A percentile compares a stretch with the other conserved stretches of the same genome.
Conservation (phyloP, 805 yeast species). For the Saturnispora sekii region DNA sequence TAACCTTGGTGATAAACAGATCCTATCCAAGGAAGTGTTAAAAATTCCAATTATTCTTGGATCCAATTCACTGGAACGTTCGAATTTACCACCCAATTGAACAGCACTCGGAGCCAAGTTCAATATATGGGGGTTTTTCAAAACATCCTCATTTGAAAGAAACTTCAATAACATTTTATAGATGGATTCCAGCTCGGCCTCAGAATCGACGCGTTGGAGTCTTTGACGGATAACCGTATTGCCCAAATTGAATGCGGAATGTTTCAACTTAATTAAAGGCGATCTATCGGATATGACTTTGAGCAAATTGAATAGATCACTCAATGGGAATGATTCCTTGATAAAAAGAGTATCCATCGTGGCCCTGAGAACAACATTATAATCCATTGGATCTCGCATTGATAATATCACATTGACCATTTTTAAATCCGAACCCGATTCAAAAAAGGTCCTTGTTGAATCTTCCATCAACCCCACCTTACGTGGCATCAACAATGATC, state of each 20-base stretch:
- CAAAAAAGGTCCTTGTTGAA: neutral
- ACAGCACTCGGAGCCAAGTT: no score
- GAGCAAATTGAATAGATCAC: neutral
- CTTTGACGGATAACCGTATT: neutral
- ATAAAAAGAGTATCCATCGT: neutral
- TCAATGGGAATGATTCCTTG: neutral
- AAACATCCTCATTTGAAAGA: no score
- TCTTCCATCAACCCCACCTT: neutral
- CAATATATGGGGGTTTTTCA: no score
- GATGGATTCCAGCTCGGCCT: neutral
- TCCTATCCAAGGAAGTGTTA: conserved; percentile 8
- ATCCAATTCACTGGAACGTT: neutral
- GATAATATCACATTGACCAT: neutral
- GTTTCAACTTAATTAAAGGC: neutral
- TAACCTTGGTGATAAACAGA: conserved; percentile 8
- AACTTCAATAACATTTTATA: neutral
- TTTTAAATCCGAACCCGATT: neutral
- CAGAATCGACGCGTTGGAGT: neutral
- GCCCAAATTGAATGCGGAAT: neutral
- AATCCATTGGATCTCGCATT: neutral
- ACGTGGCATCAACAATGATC: neutral
- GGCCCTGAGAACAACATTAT: neutral
- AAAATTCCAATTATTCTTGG: neutral
- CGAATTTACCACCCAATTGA: no score
- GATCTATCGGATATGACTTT: neutral